Evolutionary conservation across 139 green algal genomes (phyloP).

Genomic region (Chlorella sp.): DNA sequence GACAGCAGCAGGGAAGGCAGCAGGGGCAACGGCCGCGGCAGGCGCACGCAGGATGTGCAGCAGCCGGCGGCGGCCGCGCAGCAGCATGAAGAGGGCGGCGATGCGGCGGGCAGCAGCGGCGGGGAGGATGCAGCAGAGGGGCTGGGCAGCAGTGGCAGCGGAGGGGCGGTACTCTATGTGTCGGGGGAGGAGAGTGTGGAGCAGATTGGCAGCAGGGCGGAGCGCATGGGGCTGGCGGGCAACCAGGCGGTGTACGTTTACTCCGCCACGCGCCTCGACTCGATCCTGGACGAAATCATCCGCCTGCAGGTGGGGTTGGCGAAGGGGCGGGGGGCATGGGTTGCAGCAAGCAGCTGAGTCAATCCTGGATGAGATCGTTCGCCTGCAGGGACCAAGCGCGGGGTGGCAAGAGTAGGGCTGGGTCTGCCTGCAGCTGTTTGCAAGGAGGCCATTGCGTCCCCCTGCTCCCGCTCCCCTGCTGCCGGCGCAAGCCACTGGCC

Average conservation of each 20-base stretch:
- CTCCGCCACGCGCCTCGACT: conserved; percentile 51
- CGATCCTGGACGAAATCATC: conserved; percentile 54
- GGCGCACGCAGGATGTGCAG: not conserved
- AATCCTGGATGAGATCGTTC: too few relatives aligned
- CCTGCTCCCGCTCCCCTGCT: too few relatives aligned
- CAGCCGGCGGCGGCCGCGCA: not conserved
- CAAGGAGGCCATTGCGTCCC: too few relatives aligned
- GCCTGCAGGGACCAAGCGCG: too few relatives aligned
- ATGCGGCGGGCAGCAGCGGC: not conserved
- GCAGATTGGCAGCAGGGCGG: conserved; percentile 75
- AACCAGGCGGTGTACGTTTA: conserved; percentile 51
- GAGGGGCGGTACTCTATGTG: conserved; percentile 80
- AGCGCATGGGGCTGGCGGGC: conserved; percentile 68
- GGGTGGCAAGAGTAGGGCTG: too few relatives aligned
- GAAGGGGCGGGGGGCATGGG: too few relatives aligned
- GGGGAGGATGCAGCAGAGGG: conserved; percentile 1
- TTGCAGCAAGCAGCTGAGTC: too few relatives aligned
- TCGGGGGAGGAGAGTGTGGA: conserved; percentile 78
- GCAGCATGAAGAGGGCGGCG: not conserved
- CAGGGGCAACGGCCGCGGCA: not conserved
- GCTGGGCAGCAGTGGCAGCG: conserved; percentile 27
- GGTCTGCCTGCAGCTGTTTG: too few relatives aligned
- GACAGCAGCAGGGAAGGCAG: not conserved
- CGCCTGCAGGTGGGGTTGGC: conserved; percentile 1
- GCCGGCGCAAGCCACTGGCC: too few relatives aligned